Conservation (phyloP, 2,329 filamentous ascomycete species). For the Coniochaeta sp. region DNA sequence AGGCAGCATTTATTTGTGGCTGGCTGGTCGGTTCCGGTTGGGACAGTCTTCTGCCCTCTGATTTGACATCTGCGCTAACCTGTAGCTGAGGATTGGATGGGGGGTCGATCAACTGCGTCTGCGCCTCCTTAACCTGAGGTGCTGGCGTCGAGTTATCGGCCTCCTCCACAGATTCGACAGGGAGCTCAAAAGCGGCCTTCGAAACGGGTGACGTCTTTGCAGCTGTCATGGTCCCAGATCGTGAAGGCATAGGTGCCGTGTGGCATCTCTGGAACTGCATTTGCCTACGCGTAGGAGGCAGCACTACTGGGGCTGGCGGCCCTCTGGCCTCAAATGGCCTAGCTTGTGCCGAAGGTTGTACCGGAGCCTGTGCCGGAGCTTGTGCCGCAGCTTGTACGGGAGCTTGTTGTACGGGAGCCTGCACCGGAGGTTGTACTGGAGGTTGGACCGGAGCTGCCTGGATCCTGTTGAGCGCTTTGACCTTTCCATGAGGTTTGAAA, state of each 20-base stretch:
- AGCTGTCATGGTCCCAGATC: background rate
- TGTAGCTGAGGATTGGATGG: background rate
- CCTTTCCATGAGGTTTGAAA: constrained; percentile 27
- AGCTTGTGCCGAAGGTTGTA: background rate
- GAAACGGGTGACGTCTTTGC: background rate
- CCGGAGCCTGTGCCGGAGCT: too few species aligned
- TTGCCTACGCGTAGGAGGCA: background rate
- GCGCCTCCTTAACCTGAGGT: background rate
- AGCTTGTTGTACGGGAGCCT: too few species aligned
- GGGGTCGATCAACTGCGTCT: background rate
- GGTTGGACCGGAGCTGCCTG: background rate
- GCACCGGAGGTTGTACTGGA: too few species aligned
- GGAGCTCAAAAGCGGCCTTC: background rate
- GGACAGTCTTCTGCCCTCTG: background rate
- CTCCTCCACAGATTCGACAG: background rate
- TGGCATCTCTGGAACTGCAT: background rate
- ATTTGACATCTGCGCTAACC: background rate
- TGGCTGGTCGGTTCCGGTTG: background rate
- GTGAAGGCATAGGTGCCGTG: background rate
- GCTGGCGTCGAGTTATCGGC: background rate
- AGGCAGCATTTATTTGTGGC: background rate
- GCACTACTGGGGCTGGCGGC: background rate
- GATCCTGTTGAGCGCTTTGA: constrained; percentile 13
- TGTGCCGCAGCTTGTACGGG: too few species aligned
- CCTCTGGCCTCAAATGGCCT: background rate